Evolutionary conservation across 176 grass and related monocot genomes (phyloP).

Genomic region (Bothriochloa decipiens): DNA sequence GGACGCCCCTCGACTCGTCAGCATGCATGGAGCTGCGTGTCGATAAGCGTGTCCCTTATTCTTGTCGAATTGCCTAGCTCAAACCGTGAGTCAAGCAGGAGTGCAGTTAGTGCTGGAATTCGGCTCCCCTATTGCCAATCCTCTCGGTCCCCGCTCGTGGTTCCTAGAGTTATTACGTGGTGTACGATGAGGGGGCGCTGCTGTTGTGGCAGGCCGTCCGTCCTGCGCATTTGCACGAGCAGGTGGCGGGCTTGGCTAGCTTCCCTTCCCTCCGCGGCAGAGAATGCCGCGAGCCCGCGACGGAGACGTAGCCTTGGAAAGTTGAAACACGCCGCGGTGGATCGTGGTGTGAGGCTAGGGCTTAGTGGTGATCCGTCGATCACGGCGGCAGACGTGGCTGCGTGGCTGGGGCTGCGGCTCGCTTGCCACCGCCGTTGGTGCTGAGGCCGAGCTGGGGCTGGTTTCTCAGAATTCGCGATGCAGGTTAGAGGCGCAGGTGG

Average conservation of each 20-base stretch:
- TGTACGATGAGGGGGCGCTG: neutral
- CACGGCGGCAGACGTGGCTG: no score
- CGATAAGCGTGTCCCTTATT: neutral
- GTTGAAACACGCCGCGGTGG: neutral
- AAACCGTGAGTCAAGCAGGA: neutral
- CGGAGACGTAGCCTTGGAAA: no score
- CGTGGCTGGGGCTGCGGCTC: no score
- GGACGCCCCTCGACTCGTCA: neutral
- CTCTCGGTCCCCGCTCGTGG: neutral
- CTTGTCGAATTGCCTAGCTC: neutral
- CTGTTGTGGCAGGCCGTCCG: neutral
- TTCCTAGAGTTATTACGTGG: neutral
- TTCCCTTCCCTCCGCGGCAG: neutral
- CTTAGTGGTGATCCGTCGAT: no score
- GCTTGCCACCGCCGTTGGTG: no score
- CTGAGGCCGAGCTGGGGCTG: no score
- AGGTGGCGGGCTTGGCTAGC: neutral
- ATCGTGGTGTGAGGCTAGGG: no score
- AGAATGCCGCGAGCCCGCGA: no score
- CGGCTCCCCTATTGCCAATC: neutral
- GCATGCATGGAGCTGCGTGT: neutral
- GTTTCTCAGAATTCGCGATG: no score
- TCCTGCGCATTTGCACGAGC: slow-evolving; percentile 40
- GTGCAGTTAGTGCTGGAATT: neutral
- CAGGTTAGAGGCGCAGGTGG: no score